Conservation (phyloP, 2,329 filamentous ascomycete species). For the Incumbomyces delicatus region DNA sequence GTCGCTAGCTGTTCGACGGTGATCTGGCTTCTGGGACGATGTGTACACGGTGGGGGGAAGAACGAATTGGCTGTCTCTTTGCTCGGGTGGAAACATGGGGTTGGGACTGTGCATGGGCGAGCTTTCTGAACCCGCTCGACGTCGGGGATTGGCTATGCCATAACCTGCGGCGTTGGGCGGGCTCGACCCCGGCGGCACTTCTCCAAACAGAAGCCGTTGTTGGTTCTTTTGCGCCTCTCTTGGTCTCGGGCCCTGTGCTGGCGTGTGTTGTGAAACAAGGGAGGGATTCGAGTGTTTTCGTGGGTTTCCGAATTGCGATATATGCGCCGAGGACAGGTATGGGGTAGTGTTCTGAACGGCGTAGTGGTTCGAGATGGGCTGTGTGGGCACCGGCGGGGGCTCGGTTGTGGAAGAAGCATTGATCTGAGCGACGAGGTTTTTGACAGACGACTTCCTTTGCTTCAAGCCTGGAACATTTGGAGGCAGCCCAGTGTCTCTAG, state of each 20-base stretch:
- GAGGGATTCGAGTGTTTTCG: not conserved
- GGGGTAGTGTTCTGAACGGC: constrained; percentile 27
- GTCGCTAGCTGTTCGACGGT: constrained; percentile 19
- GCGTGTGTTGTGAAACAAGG: constrained; percentile 11
- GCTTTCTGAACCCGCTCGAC: constrained; percentile 63
- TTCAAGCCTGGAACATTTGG: constrained; percentile 9
- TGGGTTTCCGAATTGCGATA: not conserved
- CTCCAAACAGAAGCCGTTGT: constrained; percentile 52
- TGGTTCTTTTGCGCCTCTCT: not conserved
- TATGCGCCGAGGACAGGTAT: not conserved
- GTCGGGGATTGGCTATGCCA: constrained; percentile 48
- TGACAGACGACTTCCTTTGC: constrained; percentile 57
- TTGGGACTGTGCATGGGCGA: constrained; percentile 45
- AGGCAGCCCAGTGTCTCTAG: not conserved
- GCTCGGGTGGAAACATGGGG: constrained; percentile 26
- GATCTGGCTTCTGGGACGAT: constrained; percentile 4
- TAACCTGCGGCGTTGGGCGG: constrained; percentile 37
- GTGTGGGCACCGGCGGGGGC: constrained; percentile 32
- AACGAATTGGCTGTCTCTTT: not conserved
- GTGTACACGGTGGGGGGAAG: not conserved
- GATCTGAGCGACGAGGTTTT: constrained; percentile 70
- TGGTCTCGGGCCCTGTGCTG: not conserved
- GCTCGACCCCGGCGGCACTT: constrained; percentile 50
- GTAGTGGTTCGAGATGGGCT: constrained; percentile 20
- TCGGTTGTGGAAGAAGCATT: constrained; percentile 46